Conservation (phyloP, 208 protist species). For the Leptomonas pyrrhocoris region DNA sequence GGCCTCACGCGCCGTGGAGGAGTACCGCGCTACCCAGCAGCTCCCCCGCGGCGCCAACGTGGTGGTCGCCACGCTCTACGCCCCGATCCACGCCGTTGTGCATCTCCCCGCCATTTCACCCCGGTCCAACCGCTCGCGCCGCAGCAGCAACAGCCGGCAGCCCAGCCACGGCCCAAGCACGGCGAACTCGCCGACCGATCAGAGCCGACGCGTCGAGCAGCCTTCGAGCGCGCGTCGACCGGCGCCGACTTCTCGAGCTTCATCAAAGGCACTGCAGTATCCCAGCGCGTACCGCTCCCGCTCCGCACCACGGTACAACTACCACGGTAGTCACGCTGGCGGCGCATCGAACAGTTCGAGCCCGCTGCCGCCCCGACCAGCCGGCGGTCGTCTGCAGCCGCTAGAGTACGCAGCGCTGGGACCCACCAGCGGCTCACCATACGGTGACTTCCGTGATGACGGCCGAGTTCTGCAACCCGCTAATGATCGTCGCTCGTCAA, state of each 20-base stretch:
- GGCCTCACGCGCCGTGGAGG: constrained; percentile 16
- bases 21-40: constrained; percentile 20
- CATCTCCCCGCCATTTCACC: constrained; percentile 19
- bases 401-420: neutral
- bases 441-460: constrained; percentile 12
- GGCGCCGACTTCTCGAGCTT: neutral
- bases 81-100: neutral
- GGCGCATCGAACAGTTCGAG: neutral
- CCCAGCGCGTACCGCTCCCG: neutral
- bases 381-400: constrained; percentile 6
- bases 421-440: neutral
- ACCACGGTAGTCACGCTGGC: neutral
- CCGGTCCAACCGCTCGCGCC: neutral
- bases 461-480: neutral
- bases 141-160: constrained; percentile 6
- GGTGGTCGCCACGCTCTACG: constrained; percentile 5
- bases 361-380: neutral
- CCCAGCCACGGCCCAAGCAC: constrained; percentile 5
- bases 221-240: neutral
- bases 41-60: neutral
- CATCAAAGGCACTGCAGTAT: neutral
- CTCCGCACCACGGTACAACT: neutral
- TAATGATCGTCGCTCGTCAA: neutral
- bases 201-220: neutral
- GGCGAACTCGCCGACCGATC: constrained; percentile 4